phyloP scores from a whole-genome alignment of 2,329 filamentous ascomycete species.

The Alternaria longipes region DNA sequence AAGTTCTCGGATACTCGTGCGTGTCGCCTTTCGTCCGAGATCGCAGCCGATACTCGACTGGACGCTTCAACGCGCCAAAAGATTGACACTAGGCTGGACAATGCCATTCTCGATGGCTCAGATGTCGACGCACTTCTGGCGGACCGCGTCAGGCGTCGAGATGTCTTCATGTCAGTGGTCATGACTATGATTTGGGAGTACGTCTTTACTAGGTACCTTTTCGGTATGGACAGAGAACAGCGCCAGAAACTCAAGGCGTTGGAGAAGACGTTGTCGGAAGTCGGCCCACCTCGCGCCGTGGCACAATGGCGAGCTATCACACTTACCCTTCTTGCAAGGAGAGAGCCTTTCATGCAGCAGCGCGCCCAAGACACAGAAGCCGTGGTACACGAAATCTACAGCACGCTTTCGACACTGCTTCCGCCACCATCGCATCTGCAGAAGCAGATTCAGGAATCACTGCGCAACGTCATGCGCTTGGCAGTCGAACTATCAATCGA shows the following conservation, averaged over 20 bases:
- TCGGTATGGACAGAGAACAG: conserved; percentile 98
- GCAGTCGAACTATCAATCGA: conserved; percentile 92
- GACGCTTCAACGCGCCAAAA: conserved; percentile 67
- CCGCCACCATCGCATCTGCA: conserved; percentile 86
- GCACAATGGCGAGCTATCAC: conserved; percentile 97
- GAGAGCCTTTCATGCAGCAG: conserved; percentile 81
- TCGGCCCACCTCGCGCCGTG: conserved; percentile 84
- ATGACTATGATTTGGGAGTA: conserved; percentile 99
- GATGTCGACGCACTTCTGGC: conserved; percentile 88
- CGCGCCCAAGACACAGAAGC: conserved; percentile 91
- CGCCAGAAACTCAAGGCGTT: conserved; percentile 96
- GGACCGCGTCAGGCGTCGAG: conserved; percentile 86
- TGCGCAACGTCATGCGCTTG: conserved; percentile 85
- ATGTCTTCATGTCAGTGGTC: conserved; percentile 97
- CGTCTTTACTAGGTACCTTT: conserved; percentile 96
- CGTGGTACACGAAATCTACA: conserved; percentile 90
- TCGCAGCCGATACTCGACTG: conserved; percentile 68
- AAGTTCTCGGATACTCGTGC: conserved; percentile 94
- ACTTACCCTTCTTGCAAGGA: conserved; percentile 83
- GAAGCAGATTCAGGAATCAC: conserved; percentile 80
- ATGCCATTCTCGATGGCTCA: conserved; percentile 90
- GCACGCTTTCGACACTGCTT: conserved; percentile 82
- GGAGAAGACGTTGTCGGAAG: conserved; percentile 89
- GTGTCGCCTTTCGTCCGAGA: conserved; percentile 82
- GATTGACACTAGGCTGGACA: conserved; percentile 92